phyloP scores from a whole-genome alignment of 305 asterid species.

The Fraxinus velutina region DNA sequence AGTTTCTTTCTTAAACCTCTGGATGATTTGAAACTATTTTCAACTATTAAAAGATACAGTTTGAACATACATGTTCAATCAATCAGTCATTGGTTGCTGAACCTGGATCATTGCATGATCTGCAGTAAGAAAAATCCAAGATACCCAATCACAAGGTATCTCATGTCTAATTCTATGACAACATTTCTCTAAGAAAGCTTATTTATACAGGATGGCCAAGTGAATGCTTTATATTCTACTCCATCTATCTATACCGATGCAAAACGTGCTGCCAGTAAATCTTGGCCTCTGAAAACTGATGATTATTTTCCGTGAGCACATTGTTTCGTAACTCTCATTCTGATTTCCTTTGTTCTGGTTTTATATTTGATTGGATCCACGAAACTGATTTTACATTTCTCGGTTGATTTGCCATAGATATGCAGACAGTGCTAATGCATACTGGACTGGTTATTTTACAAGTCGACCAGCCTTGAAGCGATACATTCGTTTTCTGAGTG shows the following conservation, averaged over 20 bases:
- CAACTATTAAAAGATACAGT: neutral
- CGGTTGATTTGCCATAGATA: slow-evolving; percentile 28
- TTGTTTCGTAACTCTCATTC: neutral
- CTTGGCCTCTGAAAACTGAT: slow-evolving; percentile 45
- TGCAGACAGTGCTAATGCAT: slow-evolving; percentile 35
- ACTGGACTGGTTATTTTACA: slow-evolving; percentile 50
- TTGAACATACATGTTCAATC: neutral
- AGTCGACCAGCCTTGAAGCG: slow-evolving; percentile 50
- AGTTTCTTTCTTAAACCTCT: neutral
- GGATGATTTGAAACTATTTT: neutral
- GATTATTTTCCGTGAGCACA: slow-evolving; percentile 46
- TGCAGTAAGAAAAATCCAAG: neutral
- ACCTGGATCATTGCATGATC: too few species aligned
- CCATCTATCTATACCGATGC: slow-evolving; percentile 48
- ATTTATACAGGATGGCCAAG: slow-evolving; percentile 39
- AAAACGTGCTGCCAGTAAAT: slow-evolving; percentile 32
- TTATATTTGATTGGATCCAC: neutral
- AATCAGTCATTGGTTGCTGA: too few species aligned
- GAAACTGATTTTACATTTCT: neutral
- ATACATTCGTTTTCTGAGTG: slow-evolving; percentile 43
- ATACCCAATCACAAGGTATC: neutral
- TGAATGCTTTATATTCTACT: slow-evolving; percentile 48
- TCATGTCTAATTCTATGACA: neutral
- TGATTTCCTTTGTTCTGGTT: neutral
- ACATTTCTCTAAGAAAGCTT: neutral